A percentile compares a stretch with the other conserved stretches of the same genome.
phyloP scores from a whole-genome alignment of 768 basidiomycete genomes.

The Lentinula lateritia region DNA sequence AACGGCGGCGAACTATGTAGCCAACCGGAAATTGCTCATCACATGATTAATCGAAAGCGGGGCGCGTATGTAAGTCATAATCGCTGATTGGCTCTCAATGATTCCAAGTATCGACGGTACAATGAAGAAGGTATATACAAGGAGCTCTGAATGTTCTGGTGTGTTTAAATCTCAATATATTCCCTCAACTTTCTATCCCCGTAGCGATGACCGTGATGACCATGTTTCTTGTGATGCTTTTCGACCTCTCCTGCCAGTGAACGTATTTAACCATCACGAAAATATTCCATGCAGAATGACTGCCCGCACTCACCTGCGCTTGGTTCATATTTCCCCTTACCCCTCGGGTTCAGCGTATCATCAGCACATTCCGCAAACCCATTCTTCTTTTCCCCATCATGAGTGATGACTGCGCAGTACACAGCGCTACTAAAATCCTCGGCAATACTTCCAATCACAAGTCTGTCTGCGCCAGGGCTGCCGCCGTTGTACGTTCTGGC shows the following conservation, averaged over 20 bases:
- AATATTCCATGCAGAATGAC: background rate
- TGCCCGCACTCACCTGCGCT: background rate
- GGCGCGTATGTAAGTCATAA: too few relatives aligned
- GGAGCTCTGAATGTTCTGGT: too few relatives aligned
- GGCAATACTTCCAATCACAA: constrained; percentile 10
- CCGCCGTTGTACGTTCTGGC: constrained; percentile 15
- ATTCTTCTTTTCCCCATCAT: constrained; percentile 6
- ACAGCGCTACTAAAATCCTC: constrained; percentile 5
- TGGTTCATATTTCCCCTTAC: background rate
- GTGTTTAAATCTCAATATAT: background rate
- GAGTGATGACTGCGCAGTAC: constrained; percentile 9
- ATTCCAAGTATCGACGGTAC: too few relatives aligned
- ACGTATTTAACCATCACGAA: background rate
- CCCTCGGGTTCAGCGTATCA: constrained; percentile 6
- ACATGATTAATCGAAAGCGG: background rate
- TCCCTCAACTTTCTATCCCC: background rate
- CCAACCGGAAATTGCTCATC: background rate
- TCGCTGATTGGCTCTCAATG: too few relatives aligned
- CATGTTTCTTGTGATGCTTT: background rate
- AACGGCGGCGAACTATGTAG: background rate
- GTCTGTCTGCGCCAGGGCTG: constrained; percentile 22
- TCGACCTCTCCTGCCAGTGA: background rate
- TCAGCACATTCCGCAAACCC: constrained; percentile 7
- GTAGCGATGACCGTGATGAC: background rate
- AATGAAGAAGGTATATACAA: too few relatives aligned